Evolutionary conservation across 2,329 filamentous ascomycete genomes (phyloP), one percentile per base, ranked within the genome.

Genomic region (Anthostomella pinea): DNA sequence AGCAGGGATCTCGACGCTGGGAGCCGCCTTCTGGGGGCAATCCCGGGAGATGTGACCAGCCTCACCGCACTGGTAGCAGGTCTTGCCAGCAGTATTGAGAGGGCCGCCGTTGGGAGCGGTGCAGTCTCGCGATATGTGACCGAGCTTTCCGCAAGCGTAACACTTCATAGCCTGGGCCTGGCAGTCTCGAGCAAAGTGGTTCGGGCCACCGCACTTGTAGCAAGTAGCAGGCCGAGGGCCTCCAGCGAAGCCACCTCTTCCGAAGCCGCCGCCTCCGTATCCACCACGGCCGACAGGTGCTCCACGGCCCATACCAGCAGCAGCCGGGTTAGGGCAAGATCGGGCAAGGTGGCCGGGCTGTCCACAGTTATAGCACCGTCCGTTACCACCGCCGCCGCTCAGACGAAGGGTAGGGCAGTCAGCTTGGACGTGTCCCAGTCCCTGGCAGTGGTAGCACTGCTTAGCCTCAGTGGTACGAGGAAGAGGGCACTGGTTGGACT

Each of bases 371-470:
- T 98, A 98, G 82, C 93, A 98, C 55, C 89, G 87, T 49, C 87
- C 88, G 63, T 85, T 83, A 43, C 83, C 83, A 47, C 83, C 79
- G 54, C 83, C 85, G 51, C 85, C 90, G 66, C 82, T 95, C 65
- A 98, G 69, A 54, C 93, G 88, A 49, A 98, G 80, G 46, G 93
- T 97, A 58, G 93, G 93, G 79, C 93, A 98, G 68, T 98, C 93
- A 54, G 93, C 93, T 75, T 98, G 93, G 58, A 98, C 93, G 65
- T 98, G 93, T 52, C 93, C 93, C 45, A 97, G 80, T 41, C 93
- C 93, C 75, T 97, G 93, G 77, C 93, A 98, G 73, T 97, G 93
- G 68, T 98, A 98, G 81, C 93, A 98, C 77, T 98, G 93, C 82
- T 98, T 98, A 35, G 89, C 89, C 72, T 98, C 93, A 49, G 93